These are phyloP conservation scores for Monilinia fructicola DNA, from an alignment of 2,329 filamentous ascomycete species.

Conservation along the genomic window DNA sequence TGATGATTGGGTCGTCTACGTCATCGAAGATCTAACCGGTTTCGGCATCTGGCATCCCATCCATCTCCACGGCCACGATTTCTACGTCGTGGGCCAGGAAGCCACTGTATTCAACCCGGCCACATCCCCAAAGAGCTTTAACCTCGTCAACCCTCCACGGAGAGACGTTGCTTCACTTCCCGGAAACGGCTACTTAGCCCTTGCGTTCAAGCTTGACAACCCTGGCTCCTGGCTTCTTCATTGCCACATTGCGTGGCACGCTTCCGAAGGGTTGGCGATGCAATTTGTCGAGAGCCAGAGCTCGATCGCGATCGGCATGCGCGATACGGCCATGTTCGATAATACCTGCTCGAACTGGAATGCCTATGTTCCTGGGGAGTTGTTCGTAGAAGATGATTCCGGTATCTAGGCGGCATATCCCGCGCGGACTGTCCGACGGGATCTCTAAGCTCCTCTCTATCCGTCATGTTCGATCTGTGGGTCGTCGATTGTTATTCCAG, in stretches of 20 bases:
- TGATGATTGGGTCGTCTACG: slow-evolving; percentile 33
- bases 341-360: slow-evolving; percentile 34
- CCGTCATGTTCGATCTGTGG: neutral
- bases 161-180: slow-evolving; percentile 53
- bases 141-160: slow-evolving; percentile 49
- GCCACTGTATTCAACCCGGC: slow-evolving; percentile 41
- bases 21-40: slow-evolving; percentile 36
- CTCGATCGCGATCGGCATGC: slow-evolving; percentile 30
- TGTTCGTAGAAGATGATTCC: slow-evolving; percentile 35
- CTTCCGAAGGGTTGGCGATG: slow-evolving; percentile 52
- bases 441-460: neutral
- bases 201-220: slow-evolving; percentile 40
- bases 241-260: slow-evolving; percentile 52
- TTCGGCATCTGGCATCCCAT: slow-evolving; percentile 40
- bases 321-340: slow-evolving; percentile 26
- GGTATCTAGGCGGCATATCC: slow-evolving; percentile 30
- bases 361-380: slow-evolving; percentile 26
- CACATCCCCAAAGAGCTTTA: slow-evolving; percentile 34
- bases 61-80: slow-evolving; percentile 54
- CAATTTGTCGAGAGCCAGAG: slow-evolving; percentile 49
- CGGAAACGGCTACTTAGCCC: slow-evolving; percentile 38
- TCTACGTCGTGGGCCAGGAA: slow-evolving; percentile 49
- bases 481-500: no score
- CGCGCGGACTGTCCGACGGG: neutral
- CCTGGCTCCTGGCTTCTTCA: slow-evolving; percentile 41